Evolutionary conservation across 345 rosid genomes (phyloP).

Genomic region (Mallotus nudiflorus): DNA sequence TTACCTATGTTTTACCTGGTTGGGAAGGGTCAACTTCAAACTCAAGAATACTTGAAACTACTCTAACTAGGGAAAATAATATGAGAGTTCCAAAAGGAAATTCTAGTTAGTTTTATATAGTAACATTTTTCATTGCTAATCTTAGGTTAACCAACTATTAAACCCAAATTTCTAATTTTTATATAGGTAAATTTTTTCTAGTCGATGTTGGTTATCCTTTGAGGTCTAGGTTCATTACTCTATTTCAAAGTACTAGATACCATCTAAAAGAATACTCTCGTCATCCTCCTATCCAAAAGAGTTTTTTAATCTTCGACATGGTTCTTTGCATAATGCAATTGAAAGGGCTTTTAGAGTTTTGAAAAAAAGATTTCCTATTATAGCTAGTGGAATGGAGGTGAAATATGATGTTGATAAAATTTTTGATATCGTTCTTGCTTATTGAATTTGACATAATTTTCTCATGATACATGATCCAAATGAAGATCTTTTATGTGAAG

Average conservation of each 20-base stretch:
- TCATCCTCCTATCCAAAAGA: not conserved
- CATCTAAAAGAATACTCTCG: constrained; percentile 13
- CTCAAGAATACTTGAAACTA: not conserved
- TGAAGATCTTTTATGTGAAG: not conserved
- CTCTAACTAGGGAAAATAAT: not conserved
- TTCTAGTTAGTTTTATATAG: not conserved
- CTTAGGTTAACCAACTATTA: not conserved
- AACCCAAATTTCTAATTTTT: not conserved
- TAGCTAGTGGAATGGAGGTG: not conserved
- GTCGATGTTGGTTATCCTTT: not conserved
- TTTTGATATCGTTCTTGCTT: not conserved
- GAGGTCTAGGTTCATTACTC: not conserved
- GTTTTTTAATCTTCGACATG: constrained; percentile 13
- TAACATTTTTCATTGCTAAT: not conserved
- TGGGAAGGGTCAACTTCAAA: not conserved
- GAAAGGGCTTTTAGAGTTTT: constrained; percentile 18
- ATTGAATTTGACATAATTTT: not conserved
- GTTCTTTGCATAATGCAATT: not conserved
- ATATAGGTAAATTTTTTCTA: constrained; percentile 2
- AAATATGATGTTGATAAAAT: not conserved
- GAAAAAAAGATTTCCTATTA: not conserved
- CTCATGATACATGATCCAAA: not conserved
- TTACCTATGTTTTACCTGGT: not conserved
- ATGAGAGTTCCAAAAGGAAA: not conserved
- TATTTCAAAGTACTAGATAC: not conserved